Conservation (phyloP, 768 basidiomycete genomes). For the Bullera alba region DNA sequence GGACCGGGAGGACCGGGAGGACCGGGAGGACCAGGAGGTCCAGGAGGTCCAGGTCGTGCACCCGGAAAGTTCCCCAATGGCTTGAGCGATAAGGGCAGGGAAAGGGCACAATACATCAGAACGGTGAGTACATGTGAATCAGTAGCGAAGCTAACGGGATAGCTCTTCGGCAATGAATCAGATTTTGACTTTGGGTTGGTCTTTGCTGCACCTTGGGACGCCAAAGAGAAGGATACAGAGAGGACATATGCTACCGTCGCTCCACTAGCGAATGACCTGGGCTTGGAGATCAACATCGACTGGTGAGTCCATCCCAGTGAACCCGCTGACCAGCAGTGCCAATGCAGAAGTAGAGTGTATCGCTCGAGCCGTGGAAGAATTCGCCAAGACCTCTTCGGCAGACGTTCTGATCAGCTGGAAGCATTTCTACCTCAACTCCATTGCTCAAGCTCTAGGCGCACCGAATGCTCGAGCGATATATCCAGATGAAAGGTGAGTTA, state of each 20-base stretch:
- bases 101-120: slow-evolving; percentile 20
- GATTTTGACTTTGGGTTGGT: slow-evolving; percentile 23
- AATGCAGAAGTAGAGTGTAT: too few relatives aligned
- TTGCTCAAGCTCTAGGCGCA: too few relatives aligned
- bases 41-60: too few relatives aligned
- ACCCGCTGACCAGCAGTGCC: too few relatives aligned
- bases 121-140: slow-evolving; percentile 2
- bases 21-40: slow-evolving; percentile 3
- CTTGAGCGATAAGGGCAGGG: slow-evolving; percentile 18
- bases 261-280: slow-evolving; percentile 17
- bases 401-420: too few relatives aligned
- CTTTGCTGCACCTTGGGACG: slow-evolving; percentile 24
- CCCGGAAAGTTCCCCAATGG: too few relatives aligned
- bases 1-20: slow-evolving; percentile 3
- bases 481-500: too few relatives aligned
- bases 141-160: neutral
- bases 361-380: too few relatives aligned
- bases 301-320: slow-evolving; percentile 22
- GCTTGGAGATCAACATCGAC: slow-evolving; percentile 11
- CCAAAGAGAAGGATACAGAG: slow-evolving; percentile 11
- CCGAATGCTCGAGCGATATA: too few relatives aligned
- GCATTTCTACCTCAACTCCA: too few relatives aligned
- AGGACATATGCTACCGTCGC: slow-evolving; percentile 27
- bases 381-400: too few relatives aligned
- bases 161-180: slow-evolving; percentile 21